phyloP scores from a whole-genome alignment of 2,329 filamentous ascomycete genomes.

The Arthrobotrys entomopaga region DNA sequence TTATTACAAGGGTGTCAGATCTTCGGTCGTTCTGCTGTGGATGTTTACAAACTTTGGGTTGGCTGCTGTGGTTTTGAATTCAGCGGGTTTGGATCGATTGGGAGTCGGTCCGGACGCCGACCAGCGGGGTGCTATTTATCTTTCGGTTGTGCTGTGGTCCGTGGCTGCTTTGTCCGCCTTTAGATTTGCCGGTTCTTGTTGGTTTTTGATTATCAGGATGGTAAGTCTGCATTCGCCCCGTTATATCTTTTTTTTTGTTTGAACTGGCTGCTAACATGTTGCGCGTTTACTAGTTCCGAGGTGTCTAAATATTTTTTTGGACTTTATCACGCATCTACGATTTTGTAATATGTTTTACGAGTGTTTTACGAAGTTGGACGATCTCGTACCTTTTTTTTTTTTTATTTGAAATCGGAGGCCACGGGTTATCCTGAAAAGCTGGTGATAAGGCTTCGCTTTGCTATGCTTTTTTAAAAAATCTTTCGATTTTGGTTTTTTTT shows the following conservation, averaged over 20 bases:
- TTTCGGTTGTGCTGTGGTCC: slow-evolving; percentile 86
- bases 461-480: background rate
- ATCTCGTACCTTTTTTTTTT: slow-evolving; percentile 11
- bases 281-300: slow-evolving; percentile 57
- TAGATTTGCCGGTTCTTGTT: slow-evolving; percentile 86
- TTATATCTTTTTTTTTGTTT: background rate
- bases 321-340: slow-evolving; percentile 21
- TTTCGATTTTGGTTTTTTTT: slow-evolving; percentile 2
- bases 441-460: background rate
- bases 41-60: slow-evolving; percentile 96
- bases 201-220: slow-evolving; percentile 90
- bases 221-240: slow-evolving; percentile 67
- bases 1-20: slow-evolving; percentile 96
- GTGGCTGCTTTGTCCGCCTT: slow-evolving; percentile 85
- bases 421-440: too few species aligned
- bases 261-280: slow-evolving; percentile 36
- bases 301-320: slow-evolving; percentile 57
- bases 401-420: background rate
- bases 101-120: slow-evolving; percentile 63
- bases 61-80: slow-evolving; percentile 83
- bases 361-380: slow-evolving; percentile 36
- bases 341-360: slow-evolving; percentile 31
- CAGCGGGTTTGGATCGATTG: slow-evolving; percentile 80
- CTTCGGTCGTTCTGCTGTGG: slow-evolving; percentile 90
- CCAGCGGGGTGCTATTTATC: slow-evolving; percentile 79